These are phyloP conservation scores for Candida frijolesensis DNA, from an alignment of 1,139 yeast species.

Conservation along the genomic window DNA sequence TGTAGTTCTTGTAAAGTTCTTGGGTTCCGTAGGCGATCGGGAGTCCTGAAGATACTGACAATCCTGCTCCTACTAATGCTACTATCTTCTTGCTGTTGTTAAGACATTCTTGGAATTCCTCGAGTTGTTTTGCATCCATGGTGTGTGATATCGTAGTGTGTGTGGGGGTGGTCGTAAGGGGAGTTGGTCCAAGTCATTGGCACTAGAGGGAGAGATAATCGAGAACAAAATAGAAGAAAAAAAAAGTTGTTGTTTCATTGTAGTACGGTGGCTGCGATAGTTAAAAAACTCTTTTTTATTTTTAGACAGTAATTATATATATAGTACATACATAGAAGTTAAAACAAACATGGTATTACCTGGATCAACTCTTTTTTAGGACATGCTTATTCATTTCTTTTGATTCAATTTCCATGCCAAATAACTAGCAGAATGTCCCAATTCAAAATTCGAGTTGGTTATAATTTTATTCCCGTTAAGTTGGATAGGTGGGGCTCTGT, in stretches of 20 bases:
- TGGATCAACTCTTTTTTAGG: not conserved
- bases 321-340: not conserved
- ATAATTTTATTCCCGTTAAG: constrained; percentile 53
- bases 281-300: too few species aligned
- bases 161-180: not conserved
- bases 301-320: too few species aligned
- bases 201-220: too few species aligned
- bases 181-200: not conserved
- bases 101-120: constrained; percentile 61
- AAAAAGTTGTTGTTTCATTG: not conserved
- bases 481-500: constrained; percentile 71
- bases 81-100: constrained; percentile 56
- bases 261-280: too few species aligned
- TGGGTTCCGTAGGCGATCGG: constrained; percentile 73
- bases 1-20: constrained; percentile 78
- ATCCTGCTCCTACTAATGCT: constrained; percentile 84
- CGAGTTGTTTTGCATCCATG: constrained; percentile 19
- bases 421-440: constrained; percentile 74
- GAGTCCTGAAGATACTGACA: constrained; percentile 76
- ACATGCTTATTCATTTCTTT: not conserved
- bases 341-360: not conserved
- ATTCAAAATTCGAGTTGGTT: constrained; percentile 25
- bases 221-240: not conserved
- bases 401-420: constrained; percentile 60
- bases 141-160: not conserved